Conservation (phyloP, 345 rosid genomes). For the Capsella bursapastoris region DNA sequence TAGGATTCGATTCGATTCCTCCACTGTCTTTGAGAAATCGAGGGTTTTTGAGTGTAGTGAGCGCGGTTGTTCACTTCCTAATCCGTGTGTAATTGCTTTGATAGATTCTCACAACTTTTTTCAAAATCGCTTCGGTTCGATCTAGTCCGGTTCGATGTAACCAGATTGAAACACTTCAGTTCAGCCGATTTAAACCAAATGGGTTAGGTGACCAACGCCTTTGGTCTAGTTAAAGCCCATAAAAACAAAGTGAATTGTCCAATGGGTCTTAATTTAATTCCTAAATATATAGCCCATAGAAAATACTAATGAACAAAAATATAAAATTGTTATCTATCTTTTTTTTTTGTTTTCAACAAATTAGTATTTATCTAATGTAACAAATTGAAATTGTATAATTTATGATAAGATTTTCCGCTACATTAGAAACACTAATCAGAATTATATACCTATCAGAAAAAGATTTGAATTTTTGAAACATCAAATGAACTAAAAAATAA, state of each 20-base stretch:
- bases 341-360: no score
- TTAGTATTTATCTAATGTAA: no score
- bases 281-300: neutral
- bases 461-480: no score
- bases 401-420: no score
- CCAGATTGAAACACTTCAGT: neutral
- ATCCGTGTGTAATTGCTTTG: neutral
- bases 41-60: constrained; percentile 41
- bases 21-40: constrained; percentile 23
- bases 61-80: constrained; percentile 31
- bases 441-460: no score
- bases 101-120: constrained; percentile 4
- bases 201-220: no score
- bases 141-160: neutral
- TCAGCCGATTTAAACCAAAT: neutral
- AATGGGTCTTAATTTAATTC: neutral
- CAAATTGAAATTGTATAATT: no score
- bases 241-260: no score
- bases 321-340: no score
- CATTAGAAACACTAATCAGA: no score
- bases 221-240: no score
- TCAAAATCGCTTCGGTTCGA: neutral
- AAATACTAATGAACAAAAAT: neutral
- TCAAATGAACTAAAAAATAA: no score
- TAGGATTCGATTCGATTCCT: constrained; percentile 24